Conservation (phyloP, 768 basidiomycete genomes). For the Xerocomellus dryophilus region DNA sequence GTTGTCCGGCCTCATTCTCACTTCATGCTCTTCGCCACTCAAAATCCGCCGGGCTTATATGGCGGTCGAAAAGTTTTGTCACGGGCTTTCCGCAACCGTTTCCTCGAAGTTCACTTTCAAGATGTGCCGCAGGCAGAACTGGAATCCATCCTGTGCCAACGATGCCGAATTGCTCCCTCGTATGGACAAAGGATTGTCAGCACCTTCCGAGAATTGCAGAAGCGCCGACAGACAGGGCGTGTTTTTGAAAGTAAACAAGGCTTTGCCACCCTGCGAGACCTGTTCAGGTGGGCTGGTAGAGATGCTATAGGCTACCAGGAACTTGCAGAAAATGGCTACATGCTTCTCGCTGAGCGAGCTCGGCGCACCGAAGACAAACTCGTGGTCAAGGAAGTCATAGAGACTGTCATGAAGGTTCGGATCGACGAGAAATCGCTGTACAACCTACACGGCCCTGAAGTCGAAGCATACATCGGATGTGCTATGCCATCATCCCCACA, state of each 20-base stretch:
- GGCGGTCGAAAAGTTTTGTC: slow-evolving; percentile 93
- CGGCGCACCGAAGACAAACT: slow-evolving; percentile 80
- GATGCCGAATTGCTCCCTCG: slow-evolving; percentile 90
- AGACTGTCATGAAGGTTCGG: slow-evolving; percentile 81
- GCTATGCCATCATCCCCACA: slow-evolving; percentile 42
- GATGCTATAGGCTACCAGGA: slow-evolving; percentile 89
- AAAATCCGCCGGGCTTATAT: slow-evolving; percentile 95
- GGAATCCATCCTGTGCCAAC: slow-evolving; percentile 89
- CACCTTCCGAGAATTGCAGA: slow-evolving; percentile 92
- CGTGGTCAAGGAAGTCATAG: slow-evolving; percentile 90
- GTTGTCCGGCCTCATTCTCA: slow-evolving; percentile 89
- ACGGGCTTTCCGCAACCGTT: slow-evolving; percentile 94
- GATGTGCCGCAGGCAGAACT: slow-evolving; percentile 94
- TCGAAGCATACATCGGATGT: slow-evolving; percentile 53
- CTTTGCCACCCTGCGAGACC: slow-evolving; percentile 93
- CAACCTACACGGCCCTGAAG: slow-evolving; percentile 45
- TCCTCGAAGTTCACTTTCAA: slow-evolving; percentile 95
- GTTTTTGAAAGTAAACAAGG: slow-evolving; percentile 98
- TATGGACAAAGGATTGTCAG: slow-evolving; percentile 87
- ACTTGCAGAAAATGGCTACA: slow-evolving; percentile 93
- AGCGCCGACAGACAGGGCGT: slow-evolving; percentile 82
- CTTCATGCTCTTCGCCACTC: slow-evolving; percentile 98
- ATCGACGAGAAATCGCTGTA: slow-evolving; percentile 77
- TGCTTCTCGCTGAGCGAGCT: slow-evolving; percentile 92
- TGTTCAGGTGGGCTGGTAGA: slow-evolving; percentile 95